Evolutionary conservation across 345 rosid genomes (phyloP).

Genomic region (Turritis glabra): DNA sequence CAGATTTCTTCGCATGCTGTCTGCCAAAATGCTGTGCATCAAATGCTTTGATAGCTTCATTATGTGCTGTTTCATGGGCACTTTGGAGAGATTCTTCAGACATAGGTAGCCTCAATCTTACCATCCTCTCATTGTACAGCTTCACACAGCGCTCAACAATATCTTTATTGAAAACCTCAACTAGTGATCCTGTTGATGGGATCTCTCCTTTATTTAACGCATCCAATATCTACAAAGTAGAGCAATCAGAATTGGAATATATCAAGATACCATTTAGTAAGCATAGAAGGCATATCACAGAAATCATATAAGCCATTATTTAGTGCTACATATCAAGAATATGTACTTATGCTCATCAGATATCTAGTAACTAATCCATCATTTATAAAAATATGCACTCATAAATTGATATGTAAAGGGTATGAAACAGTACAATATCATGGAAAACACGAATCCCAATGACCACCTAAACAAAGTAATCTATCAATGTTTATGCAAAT

Average conservation of each 20-base stretch:
- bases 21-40: constrained; percentile 95
- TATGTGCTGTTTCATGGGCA: constrained; percentile 64
- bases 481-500: not conserved
- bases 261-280: not conserved
- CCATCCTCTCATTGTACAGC: constrained; percentile 70
- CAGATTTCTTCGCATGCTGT: constrained; percentile 87
- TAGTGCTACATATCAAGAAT: not conserved
- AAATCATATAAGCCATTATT: not conserved
- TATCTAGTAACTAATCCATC: not conserved
- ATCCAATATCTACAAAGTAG: constrained; percentile 76
- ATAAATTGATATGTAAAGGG: not conserved
- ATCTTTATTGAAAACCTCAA: constrained; percentile 94
- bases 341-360: not conserved
- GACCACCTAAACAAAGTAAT: not conserved
- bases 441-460: not conserved
- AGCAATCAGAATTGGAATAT: constrained; percentile 15
- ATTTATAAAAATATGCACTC: not conserved
- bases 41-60: constrained; percentile 62
- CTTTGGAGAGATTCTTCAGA: constrained; percentile 63
- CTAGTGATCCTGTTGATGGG: constrained; percentile 98
- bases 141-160: constrained; percentile 87
- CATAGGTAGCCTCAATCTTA: constrained; percentile 63
- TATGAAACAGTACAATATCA: not conserved
- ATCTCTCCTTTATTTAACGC: constrained; percentile 99
- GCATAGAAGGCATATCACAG: not conserved